Evolutionary conservation across 306 rosid genomes (phyloP), one percentile per base, ranked within the genome.

Genomic region (Sechiopsis laciniata): DNA sequence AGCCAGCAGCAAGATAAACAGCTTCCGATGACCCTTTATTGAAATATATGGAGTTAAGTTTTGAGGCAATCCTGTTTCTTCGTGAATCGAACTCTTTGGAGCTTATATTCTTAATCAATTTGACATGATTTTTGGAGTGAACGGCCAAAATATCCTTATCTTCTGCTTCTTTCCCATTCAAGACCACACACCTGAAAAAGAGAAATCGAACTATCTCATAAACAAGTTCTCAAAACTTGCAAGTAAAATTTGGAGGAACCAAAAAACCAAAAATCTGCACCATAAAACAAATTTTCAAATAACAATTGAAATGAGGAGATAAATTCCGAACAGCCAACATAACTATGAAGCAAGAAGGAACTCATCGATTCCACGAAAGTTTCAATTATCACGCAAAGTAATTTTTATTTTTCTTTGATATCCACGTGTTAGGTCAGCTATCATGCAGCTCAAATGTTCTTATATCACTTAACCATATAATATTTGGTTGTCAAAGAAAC

Each of bases 1-100:
- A 86, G 56, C 99, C 99, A 11, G 88, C 96, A 58, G 99, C 95
- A 73, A 94, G 96, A 84, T 79, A 94, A 10, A 97, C 97, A 75
- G 97, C 79, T 88, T 91, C 87, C 0, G 99, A 86, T 20, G 99
- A 91, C 32, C 95, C 97, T 61, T 84, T 83, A 29, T 94, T 94
- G 40, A 94, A 89, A 62, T 91, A 94, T 65, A 94, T 86, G 15
- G 99, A 94, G 75, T 79, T 52, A 8, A 81, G 82, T 21, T 77
- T 82, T 0, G 83, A 60, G 0, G 97, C 95, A 66, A 79, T 70
- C 76, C 66, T 75, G 14, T 32, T 73, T 84, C 91, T 83, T 78
- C 71, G 84, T 0, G 87, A 79, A 75, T 82, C 77, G 45, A 76
- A 87, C 57, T 55, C 77, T 56, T 79, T 85, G 13, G 89, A 85